These are phyloP conservation scores for Exobasidium rhododendri DNA, from an alignment of 1,284 basidiomycete species.

Conservation along the genomic window DNA sequence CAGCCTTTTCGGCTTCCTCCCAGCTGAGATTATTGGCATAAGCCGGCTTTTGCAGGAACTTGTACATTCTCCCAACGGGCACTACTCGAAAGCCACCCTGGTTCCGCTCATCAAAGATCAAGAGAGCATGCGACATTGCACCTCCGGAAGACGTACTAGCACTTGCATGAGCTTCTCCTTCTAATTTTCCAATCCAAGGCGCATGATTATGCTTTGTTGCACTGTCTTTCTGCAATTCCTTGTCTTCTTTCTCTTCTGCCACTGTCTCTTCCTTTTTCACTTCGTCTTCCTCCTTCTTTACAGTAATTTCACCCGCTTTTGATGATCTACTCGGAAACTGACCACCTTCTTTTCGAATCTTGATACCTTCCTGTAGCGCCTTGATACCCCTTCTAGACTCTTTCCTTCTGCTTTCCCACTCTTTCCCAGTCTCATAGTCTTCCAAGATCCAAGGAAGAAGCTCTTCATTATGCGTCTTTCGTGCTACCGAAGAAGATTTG, in stretches of 20 bases:
- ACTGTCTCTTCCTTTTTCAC: conserved; percentile 22
- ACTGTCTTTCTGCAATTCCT: conserved; percentile 12
- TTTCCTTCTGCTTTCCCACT: conserved; percentile 47
- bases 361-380: conserved; percentile 25
- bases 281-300: conserved; percentile 8
- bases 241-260: conserved; percentile 11
- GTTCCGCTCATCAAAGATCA: conserved; percentile 50
- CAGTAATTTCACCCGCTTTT: too few relatives aligned
- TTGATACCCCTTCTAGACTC: conserved; percentile 37
- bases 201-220: conserved; percentile 27
- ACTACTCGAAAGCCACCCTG: conserved; percentile 52
- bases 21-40: conserved; percentile 21
- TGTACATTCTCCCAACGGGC: conserved; percentile 49
- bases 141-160: conserved; percentile 7
- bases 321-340: conserved; percentile 25
- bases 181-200: conserved; percentile 54
- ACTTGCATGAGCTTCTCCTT: conserved; percentile 34
- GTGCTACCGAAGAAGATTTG: conserved; percentile 45
- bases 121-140: conserved; percentile 48
- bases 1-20: conserved; percentile 17
- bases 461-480: conserved; percentile 50
- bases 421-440: conserved; percentile 49
- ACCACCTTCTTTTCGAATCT: conserved; percentile 17
- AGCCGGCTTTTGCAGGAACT: conserved; percentile 50
- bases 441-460: conserved; percentile 53